Percentiles rank a stretch among this genome's conserved stretches.
These are phyloP conservation scores for Pseudogymnoascus sp. DNA, from an alignment of 2,329 filamentous ascomycete species.

Conservation along the genomic window DNA sequence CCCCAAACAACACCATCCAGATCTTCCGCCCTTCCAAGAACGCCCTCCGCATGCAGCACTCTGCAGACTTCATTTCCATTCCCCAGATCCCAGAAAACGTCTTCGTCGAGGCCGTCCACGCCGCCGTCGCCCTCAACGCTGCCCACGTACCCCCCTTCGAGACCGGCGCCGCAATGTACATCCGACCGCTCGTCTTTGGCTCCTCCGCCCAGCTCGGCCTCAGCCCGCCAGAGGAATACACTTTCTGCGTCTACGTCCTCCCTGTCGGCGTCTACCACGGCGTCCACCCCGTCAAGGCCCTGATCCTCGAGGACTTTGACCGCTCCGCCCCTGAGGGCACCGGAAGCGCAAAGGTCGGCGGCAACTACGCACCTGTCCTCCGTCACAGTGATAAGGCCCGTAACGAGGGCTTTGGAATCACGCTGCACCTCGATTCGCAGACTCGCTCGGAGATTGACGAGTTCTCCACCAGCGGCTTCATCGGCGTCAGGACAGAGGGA, in stretches of 20 bases:
- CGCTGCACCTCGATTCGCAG: constrained; percentile 82
- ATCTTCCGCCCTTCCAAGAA: constrained; percentile 87
- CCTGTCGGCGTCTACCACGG: constrained; percentile 95
- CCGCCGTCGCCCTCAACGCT: constrained; percentile 82
- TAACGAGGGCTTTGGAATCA: constrained; percentile 81
- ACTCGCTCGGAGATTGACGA: constrained; percentile 83
- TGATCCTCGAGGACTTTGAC: constrained; percentile 90
- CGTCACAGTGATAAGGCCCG: constrained; percentile 78
- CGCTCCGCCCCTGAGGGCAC: constrained; percentile 86
- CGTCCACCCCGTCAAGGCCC: constrained; percentile 72
- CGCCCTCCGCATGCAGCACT: constrained; percentile 76
- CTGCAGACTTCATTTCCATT: constrained; percentile 74
- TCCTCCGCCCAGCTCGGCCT: constrained; percentile 81
- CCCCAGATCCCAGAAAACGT: constrained; percentile 69
- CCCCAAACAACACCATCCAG: constrained; percentile 63
- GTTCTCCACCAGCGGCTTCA: constrained; percentile 91
- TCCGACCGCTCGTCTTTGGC: constrained; percentile 83
- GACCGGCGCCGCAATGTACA: constrained; percentile 86
- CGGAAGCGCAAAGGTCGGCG: constrained; percentile 86
- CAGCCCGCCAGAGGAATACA: constrained; percentile 84
- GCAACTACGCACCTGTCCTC: constrained; percentile 91
- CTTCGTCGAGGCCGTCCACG: constrained; percentile 68
- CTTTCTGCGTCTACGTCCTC: constrained; percentile 80
- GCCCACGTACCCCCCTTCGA: constrained; percentile 84
- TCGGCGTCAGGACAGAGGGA: constrained; percentile 60